phyloP scores from a whole-genome alignment of 1,284 basidiomycete species.

The Microbotryum silenes-acaulis region DNA sequence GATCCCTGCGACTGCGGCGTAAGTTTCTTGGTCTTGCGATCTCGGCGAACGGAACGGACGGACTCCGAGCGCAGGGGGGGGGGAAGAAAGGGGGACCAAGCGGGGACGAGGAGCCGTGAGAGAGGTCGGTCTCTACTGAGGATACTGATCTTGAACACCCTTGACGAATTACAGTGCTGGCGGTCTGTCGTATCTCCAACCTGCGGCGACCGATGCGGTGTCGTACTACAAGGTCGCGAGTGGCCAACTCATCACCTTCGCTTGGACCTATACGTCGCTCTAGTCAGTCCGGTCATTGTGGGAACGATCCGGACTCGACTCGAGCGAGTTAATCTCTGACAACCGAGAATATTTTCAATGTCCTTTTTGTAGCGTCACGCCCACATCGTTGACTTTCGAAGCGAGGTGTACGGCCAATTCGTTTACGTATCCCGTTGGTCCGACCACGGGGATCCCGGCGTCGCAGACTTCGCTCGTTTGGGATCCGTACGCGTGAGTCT shows the following conservation, averaged over 20 bases:
- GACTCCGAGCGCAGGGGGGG: neutral
- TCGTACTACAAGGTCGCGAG: conserved; percentile 79
- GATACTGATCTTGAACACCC: too few relatives aligned
- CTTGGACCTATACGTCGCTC: conserved; percentile 78
- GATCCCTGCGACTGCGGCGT: conserved; percentile 25
- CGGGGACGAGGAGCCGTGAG: conserved; percentile 33
- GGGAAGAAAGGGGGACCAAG: conserved; percentile 38
- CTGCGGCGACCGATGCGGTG: conserved; percentile 60
- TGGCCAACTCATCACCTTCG: conserved; percentile 69
- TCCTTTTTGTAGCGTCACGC: conserved; percentile 45
- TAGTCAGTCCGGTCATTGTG: conserved; percentile 35
- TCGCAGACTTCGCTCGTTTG: conserved; percentile 64
- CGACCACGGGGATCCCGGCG: conserved; percentile 62
- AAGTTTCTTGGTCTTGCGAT: neutral
- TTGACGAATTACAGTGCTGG: conserved; percentile 46
- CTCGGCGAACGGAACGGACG: neutral
- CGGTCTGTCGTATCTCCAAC: conserved; percentile 63
- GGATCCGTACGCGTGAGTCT: conserved; percentile 56
- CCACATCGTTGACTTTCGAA: conserved; percentile 65
- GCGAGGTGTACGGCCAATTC: conserved; percentile 71
- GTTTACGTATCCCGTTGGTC: conserved; percentile 78
- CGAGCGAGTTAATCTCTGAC: conserved; percentile 20
- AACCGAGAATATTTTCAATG: neutral
- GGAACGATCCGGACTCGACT: too few relatives aligned
- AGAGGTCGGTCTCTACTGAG: too few relatives aligned